Evolutionary conservation across 2,329 filamentous ascomycete species (phyloP).

Genomic region (Trichoderma atrobrunneum): DNA sequence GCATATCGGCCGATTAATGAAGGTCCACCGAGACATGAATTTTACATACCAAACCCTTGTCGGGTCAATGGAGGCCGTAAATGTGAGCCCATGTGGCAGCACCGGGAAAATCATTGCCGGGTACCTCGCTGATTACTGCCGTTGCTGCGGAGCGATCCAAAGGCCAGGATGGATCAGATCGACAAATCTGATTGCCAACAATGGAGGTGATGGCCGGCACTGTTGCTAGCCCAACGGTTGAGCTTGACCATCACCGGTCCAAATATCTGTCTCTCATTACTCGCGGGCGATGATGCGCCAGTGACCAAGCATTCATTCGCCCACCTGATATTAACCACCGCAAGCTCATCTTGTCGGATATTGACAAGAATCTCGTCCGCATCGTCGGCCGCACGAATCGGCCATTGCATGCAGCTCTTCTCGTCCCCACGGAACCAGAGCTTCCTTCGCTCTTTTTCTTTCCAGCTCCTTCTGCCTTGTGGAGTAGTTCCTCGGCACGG

Average conservation of each 20-base stretch:
- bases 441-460: not conserved
- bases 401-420: not conserved
- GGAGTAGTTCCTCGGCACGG: not conserved
- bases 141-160: not conserved
- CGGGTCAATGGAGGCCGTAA: not conserved
- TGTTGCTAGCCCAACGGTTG: not conserved
- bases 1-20: not conserved
- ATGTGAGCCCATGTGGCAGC: not conserved
- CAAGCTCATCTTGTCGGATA: not conserved
- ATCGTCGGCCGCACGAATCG: not conserved
- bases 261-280: not conserved
- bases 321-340: conserved; percentile 3
- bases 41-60: not conserved
- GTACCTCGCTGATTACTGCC: not conserved
- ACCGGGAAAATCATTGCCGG: not conserved
- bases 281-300: not conserved
- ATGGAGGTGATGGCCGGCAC: not conserved
- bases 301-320: not conserved
- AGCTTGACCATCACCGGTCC: not conserved
- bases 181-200: not conserved
- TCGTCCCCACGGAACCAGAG: not conserved
- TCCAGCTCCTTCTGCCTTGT: not conserved
- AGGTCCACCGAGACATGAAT: not conserved
- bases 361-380: not conserved
- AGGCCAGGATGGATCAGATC: not conserved